A percentile compares a stretch with the other conserved stretches of the same genome.
Evolutionary conservation across 352 stramenopile species (phyloP).

Genomic region (Blastocystis sp.): DNA sequence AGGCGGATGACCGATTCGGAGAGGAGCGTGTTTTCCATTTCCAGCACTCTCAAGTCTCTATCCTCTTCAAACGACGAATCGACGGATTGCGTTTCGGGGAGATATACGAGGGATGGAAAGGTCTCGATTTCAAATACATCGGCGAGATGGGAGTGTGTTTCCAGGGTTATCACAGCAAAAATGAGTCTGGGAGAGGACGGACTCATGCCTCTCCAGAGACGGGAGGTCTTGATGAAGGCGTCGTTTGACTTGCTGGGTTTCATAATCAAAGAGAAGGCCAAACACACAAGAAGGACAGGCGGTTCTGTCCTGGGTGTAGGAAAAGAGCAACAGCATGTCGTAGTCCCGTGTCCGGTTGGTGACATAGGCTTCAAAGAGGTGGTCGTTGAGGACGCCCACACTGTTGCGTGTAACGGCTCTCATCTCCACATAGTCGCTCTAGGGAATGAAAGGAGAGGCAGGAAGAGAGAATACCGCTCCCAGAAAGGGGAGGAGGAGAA

Average conservation of each 20-base stretch:
- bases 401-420: background rate
- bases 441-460: background rate
- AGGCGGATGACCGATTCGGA: background rate
- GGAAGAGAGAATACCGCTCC: background rate
- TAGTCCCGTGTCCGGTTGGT: background rate
- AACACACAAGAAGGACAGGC: background rate
- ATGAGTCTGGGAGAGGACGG: background rate
- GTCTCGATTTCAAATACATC: background rate
- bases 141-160: background rate
- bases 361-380: background rate
- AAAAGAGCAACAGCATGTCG: conserved; percentile 14
- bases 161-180: conserved; percentile 5
- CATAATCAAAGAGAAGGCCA: background rate
- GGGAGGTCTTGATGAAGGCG: conserved; percentile 2
- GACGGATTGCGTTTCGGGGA: conserved; percentile 71
- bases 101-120: conserved; percentile 7
- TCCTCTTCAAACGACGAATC: conserved; percentile 69
- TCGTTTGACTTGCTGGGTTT: conserved; percentile 37
- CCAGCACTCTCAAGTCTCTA: background rate
- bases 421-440: conserved; percentile 45
- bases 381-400: background rate
- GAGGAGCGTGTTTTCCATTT: background rate
- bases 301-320: background rate
- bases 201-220: background rate
- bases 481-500: background rate